These are phyloP conservation scores for Heterobasidion parviporum DNA, from an alignment of 1,284 basidiomycete species.

Conservation along the genomic window DNA sequence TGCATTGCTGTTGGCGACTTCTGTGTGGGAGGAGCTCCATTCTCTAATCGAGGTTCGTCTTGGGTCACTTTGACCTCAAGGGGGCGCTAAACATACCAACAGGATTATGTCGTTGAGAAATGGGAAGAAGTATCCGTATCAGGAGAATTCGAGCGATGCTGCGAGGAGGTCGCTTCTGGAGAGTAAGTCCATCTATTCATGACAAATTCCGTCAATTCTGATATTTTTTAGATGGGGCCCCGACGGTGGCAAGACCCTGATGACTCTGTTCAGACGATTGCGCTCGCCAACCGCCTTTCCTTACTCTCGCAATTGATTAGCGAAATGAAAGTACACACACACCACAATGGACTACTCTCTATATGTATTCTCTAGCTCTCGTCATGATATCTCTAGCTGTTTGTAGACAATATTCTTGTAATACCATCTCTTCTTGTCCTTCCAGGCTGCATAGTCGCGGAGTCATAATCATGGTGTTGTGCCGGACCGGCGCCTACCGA, in stretches of 20 bases:
- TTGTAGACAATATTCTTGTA: too few species aligned
- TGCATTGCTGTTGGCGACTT: conserved; percentile 60
- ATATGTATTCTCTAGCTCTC: too few species aligned
- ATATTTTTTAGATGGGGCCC: conserved; percentile 46
- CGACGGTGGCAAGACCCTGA: conserved; percentile 60
- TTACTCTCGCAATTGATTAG: conserved; percentile 12
- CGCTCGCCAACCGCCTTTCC: conserved; percentile 37
- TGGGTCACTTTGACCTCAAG: background rate
- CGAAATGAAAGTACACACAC: too few species aligned
- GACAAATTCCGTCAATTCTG: conserved; percentile 7
- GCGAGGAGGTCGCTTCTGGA: conserved; percentile 60
- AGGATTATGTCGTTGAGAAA: conserved; percentile 63
- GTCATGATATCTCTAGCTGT: too few species aligned
- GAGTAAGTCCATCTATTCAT: conserved; percentile 38
- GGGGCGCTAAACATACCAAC: background rate
- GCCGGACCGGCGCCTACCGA: background rate
- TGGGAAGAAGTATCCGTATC: conserved; percentile 62
- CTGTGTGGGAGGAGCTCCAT: conserved; percentile 58
- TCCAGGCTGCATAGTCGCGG: background rate
- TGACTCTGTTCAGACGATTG: conserved; percentile 54
- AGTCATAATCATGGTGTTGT: background rate
- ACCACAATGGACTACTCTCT: background rate
- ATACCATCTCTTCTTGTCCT: too few species aligned
- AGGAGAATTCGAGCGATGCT: conserved; percentile 59
- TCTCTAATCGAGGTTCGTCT: conserved; percentile 45